Conservation (phyloP, 495 filamentous ascomycete genomes). For the Podospora australis region DNA sequence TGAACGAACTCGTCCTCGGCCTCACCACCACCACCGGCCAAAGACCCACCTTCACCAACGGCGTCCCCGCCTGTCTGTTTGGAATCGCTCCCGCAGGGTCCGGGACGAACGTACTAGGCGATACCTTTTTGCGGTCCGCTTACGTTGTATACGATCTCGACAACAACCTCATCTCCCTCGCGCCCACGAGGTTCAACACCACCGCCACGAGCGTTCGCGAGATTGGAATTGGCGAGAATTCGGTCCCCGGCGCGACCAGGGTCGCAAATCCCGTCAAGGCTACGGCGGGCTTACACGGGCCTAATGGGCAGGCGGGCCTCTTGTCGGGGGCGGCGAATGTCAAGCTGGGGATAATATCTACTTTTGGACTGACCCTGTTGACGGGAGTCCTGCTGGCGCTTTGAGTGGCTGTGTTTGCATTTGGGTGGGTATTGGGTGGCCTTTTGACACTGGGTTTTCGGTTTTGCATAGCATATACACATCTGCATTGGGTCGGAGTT, state of each 20-base stretch:
- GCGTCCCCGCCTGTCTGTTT: conserved; percentile 59
- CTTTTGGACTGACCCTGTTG: no score
- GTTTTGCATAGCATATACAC: no score
- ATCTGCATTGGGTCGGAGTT: no score
- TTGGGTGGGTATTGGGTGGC: no score
- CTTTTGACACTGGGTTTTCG: no score
- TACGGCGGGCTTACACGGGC: conserved; percentile 29
- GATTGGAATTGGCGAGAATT: conserved; percentile 57
- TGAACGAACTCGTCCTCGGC: conserved; percentile 73
- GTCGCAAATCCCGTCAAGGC: conserved; percentile 60
- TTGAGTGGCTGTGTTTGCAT: no score
- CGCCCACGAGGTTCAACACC: conserved; percentile 77
- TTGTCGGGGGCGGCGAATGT: background rate
- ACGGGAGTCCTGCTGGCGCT: no score
- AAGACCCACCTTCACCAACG: conserved; percentile 54
- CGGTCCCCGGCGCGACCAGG: conserved; percentile 64
- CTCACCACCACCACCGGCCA: conserved; percentile 42
- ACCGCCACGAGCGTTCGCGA: conserved; percentile 59
- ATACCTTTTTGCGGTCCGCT: conserved; percentile 86
- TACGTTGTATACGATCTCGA: conserved; percentile 89
- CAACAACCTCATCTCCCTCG: conserved; percentile 83
- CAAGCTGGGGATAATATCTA: background rate
- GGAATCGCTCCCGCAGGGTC: conserved; percentile 65
- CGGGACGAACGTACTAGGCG: conserved; percentile 70
- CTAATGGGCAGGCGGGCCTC: background rate